Conservation (phyloP, 2,329 filamentous ascomycete species). For the Monosporascus ibericus region DNA sequence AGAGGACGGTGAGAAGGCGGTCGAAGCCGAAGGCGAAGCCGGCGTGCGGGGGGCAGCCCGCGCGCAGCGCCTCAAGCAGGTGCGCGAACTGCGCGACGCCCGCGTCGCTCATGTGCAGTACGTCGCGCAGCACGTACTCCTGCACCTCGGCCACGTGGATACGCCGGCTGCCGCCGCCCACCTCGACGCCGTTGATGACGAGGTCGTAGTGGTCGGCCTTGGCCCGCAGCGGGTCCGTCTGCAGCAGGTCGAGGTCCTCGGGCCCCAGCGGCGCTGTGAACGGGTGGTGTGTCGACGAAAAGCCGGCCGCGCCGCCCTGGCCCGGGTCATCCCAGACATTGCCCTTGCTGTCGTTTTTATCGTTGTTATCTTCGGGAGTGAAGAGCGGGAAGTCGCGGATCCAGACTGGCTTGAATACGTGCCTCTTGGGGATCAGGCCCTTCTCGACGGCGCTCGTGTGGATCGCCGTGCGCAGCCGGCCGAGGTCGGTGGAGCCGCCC, state of each 20-base stretch:
- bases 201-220: constrained; percentile 91
- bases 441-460: constrained; percentile 63
- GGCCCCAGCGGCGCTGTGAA: constrained; percentile 80
- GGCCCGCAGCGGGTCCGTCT: constrained; percentile 63
- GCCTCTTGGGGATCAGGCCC: constrained; percentile 43
- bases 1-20: constrained; percentile 73
- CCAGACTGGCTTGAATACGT: constrained; percentile 69
- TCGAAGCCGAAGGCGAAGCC: constrained; percentile 93
- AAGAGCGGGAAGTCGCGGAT: constrained; percentile 90
- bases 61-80: constrained; percentile 71
- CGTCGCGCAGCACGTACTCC: constrained; percentile 74
- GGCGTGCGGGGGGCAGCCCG: constrained; percentile 90
- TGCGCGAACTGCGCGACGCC: constrained; percentile 79
- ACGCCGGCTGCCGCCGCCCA: constrained; percentile 87
- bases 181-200: constrained; percentile 89
- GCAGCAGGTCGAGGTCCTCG: constrained; percentile 67
- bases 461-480: constrained; percentile 64
- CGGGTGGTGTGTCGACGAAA: constrained; percentile 87
- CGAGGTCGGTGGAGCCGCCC: constrained; percentile 65
- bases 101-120: constrained; percentile 69
- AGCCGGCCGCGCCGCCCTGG: constrained; percentile 73
- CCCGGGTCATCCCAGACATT: constrained; percentile 51
- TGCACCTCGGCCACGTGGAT: constrained; percentile 83
- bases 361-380: constrained; percentile 58
- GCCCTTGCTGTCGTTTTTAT: constrained; percentile 41